Percentiles rank a stretch among this genome's conserved stretches.
Conservation (phyloP, 176 grass and related monocot genomes). For the Eremochloa ophiuroides region DNA sequence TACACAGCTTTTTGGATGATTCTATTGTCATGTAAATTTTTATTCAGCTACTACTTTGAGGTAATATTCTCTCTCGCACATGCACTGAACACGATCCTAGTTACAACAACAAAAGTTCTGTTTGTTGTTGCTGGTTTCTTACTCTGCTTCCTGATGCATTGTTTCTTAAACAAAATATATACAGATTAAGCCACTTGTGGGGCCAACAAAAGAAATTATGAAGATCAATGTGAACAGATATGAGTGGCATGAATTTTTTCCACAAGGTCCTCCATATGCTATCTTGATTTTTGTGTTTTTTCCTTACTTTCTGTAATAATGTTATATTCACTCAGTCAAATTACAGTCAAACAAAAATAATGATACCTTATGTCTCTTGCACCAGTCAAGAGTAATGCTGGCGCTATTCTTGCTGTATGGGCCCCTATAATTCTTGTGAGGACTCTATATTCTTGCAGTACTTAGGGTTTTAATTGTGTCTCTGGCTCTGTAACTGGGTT, state of each 20-base stretch:
- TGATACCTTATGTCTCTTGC: slow-evolving; percentile 14
- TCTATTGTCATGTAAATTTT: slow-evolving; percentile 89
- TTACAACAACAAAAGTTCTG: not conserved
- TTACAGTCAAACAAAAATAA: slow-evolving; percentile 18
- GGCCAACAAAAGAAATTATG: slow-evolving; percentile 89
- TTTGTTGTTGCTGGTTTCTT: slow-evolving; percentile 8
- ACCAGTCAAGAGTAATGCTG: slow-evolving; percentile 82
- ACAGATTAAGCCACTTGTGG: slow-evolving; percentile 96
- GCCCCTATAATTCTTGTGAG: slow-evolving; percentile 83
- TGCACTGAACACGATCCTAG: not conserved
- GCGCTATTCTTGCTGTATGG: slow-evolving; percentile 95
- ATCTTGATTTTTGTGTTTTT: not conserved
- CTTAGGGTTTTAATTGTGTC: not conserved
- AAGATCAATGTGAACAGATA: slow-evolving; percentile 77
- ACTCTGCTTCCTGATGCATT: slow-evolving; percentile 1
- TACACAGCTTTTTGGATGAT: slow-evolving; percentile 84
- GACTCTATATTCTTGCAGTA: slow-evolving; percentile 20
- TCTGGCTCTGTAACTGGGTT: slow-evolving; percentile 8
- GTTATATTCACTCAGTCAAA: not conserved
- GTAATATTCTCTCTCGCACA: slow-evolving; percentile 32
- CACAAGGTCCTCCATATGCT: slow-evolving; percentile 60
- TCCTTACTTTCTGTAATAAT: not conserved
- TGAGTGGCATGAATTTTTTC: slow-evolving; percentile 98
- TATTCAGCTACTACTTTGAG: slow-evolving; percentile 97
- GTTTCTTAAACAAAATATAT: slow-evolving; percentile 26